Evolutionary conservation across 352 stramenopile genomes (phyloP).

Genomic region (Globisporangium solare): DNA sequence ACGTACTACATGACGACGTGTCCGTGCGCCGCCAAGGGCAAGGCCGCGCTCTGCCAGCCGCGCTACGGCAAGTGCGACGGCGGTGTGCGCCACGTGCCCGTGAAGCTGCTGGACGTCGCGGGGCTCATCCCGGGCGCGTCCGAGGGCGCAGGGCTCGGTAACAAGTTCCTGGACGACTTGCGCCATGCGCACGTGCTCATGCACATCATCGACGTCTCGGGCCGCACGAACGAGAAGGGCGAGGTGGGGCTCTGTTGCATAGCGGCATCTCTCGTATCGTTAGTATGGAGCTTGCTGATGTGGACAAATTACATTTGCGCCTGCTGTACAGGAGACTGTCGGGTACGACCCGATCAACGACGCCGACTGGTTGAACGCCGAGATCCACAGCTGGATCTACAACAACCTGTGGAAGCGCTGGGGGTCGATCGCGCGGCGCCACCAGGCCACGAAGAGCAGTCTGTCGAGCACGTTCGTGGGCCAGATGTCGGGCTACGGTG

Average conservation of each 20-base stretch:
- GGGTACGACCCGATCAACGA: constrained; percentile 89
- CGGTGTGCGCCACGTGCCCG: constrained; percentile 69
- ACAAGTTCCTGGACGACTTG: constrained; percentile 97
- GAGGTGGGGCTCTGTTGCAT: too few species aligned
- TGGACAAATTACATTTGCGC: too few species aligned
- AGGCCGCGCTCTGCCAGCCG: constrained; percentile 57
- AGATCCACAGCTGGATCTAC: constrained; percentile 89
- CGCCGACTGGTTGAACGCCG: constrained; percentile 77
- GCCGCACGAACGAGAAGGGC: constrained; percentile 88
- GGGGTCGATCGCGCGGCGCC: constrained; percentile 69
- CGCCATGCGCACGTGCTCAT: constrained; percentile 86
- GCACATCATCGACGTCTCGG: constrained; percentile 89
- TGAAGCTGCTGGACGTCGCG: constrained; percentile 83
- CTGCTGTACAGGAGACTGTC: constrained; percentile 43
- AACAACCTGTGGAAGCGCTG: constrained; percentile 86
- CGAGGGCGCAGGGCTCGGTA: constrained; percentile 94
- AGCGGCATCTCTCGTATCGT: too few species aligned
- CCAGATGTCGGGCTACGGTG: constrained; percentile 77
- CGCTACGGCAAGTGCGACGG: constrained; percentile 77
- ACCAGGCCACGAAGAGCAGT: constrained; percentile 70
- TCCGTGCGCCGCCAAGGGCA: constrained; percentile 62
- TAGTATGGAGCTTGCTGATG: too few species aligned
- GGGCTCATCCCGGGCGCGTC: constrained; percentile 80
- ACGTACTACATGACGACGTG: constrained; percentile 87
- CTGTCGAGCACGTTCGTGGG: constrained; percentile 61